phyloP scores from a whole-genome alignment of 805 yeast genomes.

The Isabelozyma heimii region DNA sequence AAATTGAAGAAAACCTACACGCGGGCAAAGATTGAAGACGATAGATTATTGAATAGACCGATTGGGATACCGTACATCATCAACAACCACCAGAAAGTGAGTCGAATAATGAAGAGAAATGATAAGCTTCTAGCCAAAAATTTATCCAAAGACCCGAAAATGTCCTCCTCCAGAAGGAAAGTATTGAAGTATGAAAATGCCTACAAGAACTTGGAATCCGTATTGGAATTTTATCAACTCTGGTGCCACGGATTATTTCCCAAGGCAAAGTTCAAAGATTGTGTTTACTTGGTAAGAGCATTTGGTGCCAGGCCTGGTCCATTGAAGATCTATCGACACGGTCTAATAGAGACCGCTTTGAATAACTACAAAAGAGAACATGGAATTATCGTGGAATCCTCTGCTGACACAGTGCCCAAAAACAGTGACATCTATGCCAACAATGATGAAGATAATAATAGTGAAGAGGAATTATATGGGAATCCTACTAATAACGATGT shows the following conservation, averaged over 20 bases:
- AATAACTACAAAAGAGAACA: slow-evolving; percentile 22
- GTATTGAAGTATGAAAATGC: slow-evolving; percentile 28
- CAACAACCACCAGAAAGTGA: slow-evolving; percentile 26
- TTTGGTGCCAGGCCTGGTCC: slow-evolving; percentile 44
- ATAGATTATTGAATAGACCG: slow-evolving; percentile 29
- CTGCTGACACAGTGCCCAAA: not conserved
- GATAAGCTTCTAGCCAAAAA: slow-evolving; percentile 20
- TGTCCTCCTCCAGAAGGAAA: slow-evolving; percentile 9
- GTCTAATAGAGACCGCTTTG: slow-evolving; percentile 25
- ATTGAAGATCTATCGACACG: slow-evolving; percentile 30
- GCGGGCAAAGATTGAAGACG: slow-evolving; percentile 34
- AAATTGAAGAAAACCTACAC: slow-evolving; percentile 20
- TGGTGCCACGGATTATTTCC: slow-evolving; percentile 64
- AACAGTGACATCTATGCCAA: not conserved
- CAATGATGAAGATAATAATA: not conserved
- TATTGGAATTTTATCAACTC: slow-evolving; percentile 41
- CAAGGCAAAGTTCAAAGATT: slow-evolving; percentile 73
- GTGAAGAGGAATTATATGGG: not conserved
- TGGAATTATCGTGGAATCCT: slow-evolving; percentile 35
- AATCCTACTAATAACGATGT: slow-evolving; percentile 3
- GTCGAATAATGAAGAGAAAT: slow-evolving; percentile 21
- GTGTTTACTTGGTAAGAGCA: slow-evolving; percentile 51
- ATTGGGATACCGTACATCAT: slow-evolving; percentile 33
- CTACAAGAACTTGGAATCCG: slow-evolving; percentile 29
- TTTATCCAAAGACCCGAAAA: slow-evolving; percentile 7